Conservation (phyloP, 2,329 filamentous ascomycete species). For the Bipolaris gigantea region DNA sequence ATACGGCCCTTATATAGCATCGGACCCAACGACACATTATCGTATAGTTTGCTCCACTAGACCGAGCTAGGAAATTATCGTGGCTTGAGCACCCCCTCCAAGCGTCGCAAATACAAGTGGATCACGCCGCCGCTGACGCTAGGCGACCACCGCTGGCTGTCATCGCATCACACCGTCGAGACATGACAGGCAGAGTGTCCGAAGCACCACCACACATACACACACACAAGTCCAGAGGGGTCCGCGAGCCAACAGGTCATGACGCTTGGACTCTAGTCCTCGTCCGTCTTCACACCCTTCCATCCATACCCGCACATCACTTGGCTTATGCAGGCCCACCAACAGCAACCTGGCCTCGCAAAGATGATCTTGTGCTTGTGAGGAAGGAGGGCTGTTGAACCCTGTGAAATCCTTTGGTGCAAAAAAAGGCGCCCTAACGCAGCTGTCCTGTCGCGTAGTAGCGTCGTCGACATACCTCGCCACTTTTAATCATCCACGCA, state of each 20-base stretch:
- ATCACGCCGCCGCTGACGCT: slow-evolving; percentile 28
- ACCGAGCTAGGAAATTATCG: background rate
- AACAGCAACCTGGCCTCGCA: slow-evolving; percentile 27
- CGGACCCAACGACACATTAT: background rate
- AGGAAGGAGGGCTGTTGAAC: slow-evolving; percentile 27
- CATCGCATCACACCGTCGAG: slow-evolving; percentile 23
- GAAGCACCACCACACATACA: no score
- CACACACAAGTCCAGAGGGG: slow-evolving; percentile 12
- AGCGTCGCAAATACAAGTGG: slow-evolving; percentile 16
- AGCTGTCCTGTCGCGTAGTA: slow-evolving; percentile 34
- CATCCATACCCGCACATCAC: slow-evolving; percentile 47
- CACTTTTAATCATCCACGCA: slow-evolving; percentile 45
- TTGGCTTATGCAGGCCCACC: slow-evolving; percentile 41
- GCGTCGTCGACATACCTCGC: slow-evolving; percentile 40
- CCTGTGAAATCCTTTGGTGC: slow-evolving; percentile 37
- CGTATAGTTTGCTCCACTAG: background rate
- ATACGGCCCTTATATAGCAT: slow-evolving; percentile 20
- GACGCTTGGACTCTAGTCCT: slow-evolving; percentile 21
- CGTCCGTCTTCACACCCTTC: slow-evolving; percentile 32
- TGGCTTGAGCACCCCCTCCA: slow-evolving; percentile 12
- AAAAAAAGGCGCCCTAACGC: slow-evolving; percentile 29
- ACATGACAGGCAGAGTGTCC: slow-evolving; percentile 23
- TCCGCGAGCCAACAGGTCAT: slow-evolving; percentile 23
- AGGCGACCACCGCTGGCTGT: slow-evolving; percentile 32
- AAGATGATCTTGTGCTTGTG: slow-evolving; percentile 23